These are phyloP conservation scores for Alternaria gansuensis DNA, from an alignment of 2,329 filamentous ascomycete genomes.

Conservation along the genomic window DNA sequence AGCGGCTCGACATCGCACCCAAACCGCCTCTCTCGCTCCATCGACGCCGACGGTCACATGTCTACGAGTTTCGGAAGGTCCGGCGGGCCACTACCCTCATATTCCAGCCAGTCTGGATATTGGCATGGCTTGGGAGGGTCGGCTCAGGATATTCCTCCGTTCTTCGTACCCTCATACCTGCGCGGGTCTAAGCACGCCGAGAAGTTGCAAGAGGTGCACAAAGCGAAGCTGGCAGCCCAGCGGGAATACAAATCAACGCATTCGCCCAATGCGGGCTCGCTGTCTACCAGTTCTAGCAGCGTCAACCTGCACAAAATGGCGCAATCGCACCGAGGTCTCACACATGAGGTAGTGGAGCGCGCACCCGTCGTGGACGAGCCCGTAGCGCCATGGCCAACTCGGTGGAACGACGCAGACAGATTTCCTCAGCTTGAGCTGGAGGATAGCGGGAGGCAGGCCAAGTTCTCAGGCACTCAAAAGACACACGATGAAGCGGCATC, in stretches of 20 bases:
- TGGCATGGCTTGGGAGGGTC: slow-evolving; percentile 40
- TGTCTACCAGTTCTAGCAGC: slow-evolving; percentile 66
- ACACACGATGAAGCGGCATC: slow-evolving; percentile 78
- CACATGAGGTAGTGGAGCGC: slow-evolving; percentile 85
- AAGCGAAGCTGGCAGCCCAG: slow-evolving; percentile 64
- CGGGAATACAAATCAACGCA: slow-evolving; percentile 55
- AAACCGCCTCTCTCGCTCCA: slow-evolving; percentile 51
- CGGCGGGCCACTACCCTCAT: slow-evolving; percentile 55
- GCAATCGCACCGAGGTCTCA: slow-evolving; percentile 76
- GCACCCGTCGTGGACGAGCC: slow-evolving; percentile 66
- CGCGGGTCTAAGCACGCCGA: slow-evolving; percentile 79
- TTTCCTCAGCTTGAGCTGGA: slow-evolving; percentile 76
- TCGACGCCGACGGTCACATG: slow-evolving; percentile 62
- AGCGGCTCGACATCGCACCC: slow-evolving; percentile 47
- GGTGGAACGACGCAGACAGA: slow-evolving; percentile 84
- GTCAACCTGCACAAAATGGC: slow-evolving; percentile 68
- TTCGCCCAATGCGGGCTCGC: slow-evolving; percentile 57
- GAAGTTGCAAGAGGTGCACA: slow-evolving; percentile 75
- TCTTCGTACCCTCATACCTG: slow-evolving; percentile 88
- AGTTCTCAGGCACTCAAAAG: slow-evolving; percentile 65
- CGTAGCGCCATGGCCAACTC: slow-evolving; percentile 77
- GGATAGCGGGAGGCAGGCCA: slow-evolving; percentile 76
- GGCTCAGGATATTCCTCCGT: slow-evolving; percentile 56
- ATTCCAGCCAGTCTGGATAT: slow-evolving; percentile 59
- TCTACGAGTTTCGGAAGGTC: slow-evolving; percentile 55